Evolutionary conservation across 495 filamentous ascomycete species (phyloP), one percentile per base, ranked within the genome.

Genomic region (Penicillium desertorum): DNA sequence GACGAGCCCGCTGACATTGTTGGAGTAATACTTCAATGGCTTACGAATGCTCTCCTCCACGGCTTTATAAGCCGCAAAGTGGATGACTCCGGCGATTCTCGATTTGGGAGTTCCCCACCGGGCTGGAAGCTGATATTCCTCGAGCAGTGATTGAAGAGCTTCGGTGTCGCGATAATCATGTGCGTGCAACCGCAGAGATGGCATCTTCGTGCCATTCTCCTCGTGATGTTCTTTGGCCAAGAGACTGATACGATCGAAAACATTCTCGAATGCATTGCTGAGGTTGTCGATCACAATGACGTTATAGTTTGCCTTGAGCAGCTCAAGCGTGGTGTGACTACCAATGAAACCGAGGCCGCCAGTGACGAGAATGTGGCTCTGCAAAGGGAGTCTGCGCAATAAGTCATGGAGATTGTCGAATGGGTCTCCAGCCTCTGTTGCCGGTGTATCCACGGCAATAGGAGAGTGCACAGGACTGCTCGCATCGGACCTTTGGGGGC

Each of bases 261-360:
- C 82, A 41, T 62, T 71, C 45, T 76, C 71, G 64, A 79, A 86
- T 39, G 79, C 75, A 64, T 87, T 87, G 75, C 80, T 81, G 36
- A 87, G 71, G 56, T 86, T 81, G 74, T 88, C 85, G 65, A 87
- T 77, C 43, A 87, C 76, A 62, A 86, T 74, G 29, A 88, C 83
- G 66, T 86, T 86, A 69, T 84, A 81, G 19, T 78, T 77, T 19
- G 77, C 79, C 53, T 86, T 82, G 45, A 88, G 74, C 34, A 88
- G 70, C 63, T 88, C 85, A 39, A 86, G 67, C 45, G 78, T 77
- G 6, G 85, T 86, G 69, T 86, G 85, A 47, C 80, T 84, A 54
- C 85, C 85, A 61, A 88, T 86, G 62, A 86, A 88, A 5, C 85
- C 85, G 19, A 86, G 73, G 9, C 85, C 85, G n/a, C 85, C 85